A percentile compares a stretch with the other conserved stretches of the same genome.
These are phyloP conservation scores for Aspergillus sclerotialis DNA, from an alignment of 2,329 filamentous ascomycete genomes.

Conservation along the genomic window DNA sequence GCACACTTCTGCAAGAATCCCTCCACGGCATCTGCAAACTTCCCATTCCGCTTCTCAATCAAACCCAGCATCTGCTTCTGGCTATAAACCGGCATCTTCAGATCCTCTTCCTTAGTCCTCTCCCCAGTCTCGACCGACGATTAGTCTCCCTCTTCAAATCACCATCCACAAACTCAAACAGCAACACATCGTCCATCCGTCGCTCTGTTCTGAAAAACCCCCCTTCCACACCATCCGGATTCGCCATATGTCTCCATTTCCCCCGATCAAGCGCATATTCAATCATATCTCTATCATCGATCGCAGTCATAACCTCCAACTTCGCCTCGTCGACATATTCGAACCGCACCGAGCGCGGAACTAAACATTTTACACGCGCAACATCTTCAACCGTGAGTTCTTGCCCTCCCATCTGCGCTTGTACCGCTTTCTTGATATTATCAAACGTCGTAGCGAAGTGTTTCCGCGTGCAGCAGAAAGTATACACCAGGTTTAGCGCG, in stretches of 20 bases:
- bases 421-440: conserved; percentile 76
- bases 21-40: conserved; percentile 72
- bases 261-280: conserved; percentile 53
- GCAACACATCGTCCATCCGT: conserved; percentile 76
- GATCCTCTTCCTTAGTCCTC: conserved; percentile 65
- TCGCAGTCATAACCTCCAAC: conserved; percentile 66
- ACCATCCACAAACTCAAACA: conserved; percentile 89
- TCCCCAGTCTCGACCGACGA: conserved; percentile 64
- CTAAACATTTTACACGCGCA: conserved; percentile 68
- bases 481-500: conserved; percentile 87
- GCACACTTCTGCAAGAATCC: conserved; percentile 69
- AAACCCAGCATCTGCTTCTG: conserved; percentile 85
- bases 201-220: conserved; percentile 35
- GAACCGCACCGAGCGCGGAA: conserved; percentile 74
- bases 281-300: conserved; percentile 49
- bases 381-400: conserved; percentile 69
- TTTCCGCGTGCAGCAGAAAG: conserved; percentile 89
- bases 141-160: conserved; percentile 77
- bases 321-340: conserved; percentile 78
- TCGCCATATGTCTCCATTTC: conserved; percentile 11
- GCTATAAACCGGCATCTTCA: conserved; percentile 88
- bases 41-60: conserved; percentile 82
- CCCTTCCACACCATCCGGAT: conserved; percentile 23
- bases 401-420: conserved; percentile 65
- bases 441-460: conserved; percentile 88